Percentiles rank a stretch among this genome's conserved stretches.
These are phyloP conservation scores for Rhizopogon roseolus DNA, from an alignment of 768 basidiomycete species.

Conservation along the genomic window DNA sequence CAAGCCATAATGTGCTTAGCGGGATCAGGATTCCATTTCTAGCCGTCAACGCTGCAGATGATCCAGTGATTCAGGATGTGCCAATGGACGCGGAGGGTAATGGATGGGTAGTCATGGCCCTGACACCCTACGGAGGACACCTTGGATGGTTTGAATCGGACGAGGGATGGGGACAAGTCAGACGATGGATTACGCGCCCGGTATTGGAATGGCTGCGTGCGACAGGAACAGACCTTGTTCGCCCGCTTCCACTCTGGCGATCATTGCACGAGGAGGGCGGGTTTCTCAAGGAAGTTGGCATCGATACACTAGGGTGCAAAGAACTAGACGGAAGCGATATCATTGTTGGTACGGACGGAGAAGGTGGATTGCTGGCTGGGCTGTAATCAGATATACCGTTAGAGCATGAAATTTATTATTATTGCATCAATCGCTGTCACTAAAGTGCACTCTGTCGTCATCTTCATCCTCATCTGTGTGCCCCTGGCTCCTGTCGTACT, in stretches of 20 bases:
- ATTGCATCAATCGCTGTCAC: slow-evolving; percentile 72
- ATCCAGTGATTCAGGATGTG: slow-evolving; percentile 65
- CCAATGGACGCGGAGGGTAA: slow-evolving; percentile 54
- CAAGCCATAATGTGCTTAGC: slow-evolving; percentile 56
- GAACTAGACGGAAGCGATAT: slow-evolving; percentile 49
- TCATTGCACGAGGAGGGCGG: slow-evolving; percentile 50
- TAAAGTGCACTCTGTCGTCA: slow-evolving; percentile 65
- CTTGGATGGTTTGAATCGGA: slow-evolving; percentile 77
- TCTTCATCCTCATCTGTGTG: slow-evolving; percentile 46
- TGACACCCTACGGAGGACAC: slow-evolving; percentile 69
- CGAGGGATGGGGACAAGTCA: slow-evolving; percentile 24
- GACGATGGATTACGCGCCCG: slow-evolving; percentile 66
- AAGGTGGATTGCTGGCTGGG: slow-evolving; percentile 56
- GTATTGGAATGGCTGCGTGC: slow-evolving; percentile 69
- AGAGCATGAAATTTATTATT: slow-evolving; percentile 8
- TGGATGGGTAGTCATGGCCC: slow-evolving; percentile 50
- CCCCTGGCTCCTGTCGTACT: slow-evolving; percentile 70
- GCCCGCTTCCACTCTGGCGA: slow-evolving; percentile 25
- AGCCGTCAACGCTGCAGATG: slow-evolving; percentile 70
- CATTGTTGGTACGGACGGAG: slow-evolving; percentile 48
- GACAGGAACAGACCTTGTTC: slow-evolving; percentile 47
- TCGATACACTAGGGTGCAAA: slow-evolving; percentile 52
- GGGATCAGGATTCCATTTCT: slow-evolving; percentile 70
- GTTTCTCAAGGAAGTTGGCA: slow-evolving; percentile 55
- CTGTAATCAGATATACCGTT: slow-evolving; percentile 31